phyloP scores from a whole-genome alignment of 306 rosid species.

The Castanea crenata region DNA sequence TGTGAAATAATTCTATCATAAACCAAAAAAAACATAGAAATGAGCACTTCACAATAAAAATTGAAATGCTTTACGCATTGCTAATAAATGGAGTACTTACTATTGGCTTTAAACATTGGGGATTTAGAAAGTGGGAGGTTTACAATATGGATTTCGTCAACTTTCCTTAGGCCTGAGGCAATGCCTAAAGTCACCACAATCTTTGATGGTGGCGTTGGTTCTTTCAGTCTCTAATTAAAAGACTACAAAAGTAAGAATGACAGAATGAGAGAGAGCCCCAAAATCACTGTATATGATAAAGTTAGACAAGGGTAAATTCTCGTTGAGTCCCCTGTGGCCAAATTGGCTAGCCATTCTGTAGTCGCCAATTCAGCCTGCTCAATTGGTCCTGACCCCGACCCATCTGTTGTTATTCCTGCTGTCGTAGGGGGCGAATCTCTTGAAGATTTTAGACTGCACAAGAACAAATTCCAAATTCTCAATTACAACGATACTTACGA shows the following conservation, averaged over 20 bases:
- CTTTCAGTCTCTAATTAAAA: not conserved
- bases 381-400: slow-evolving; percentile 24
- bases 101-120: not conserved
- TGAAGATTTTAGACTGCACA: slow-evolving; percentile 50
- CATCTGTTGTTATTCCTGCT: not conserved
- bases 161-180: not conserved
- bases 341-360: slow-evolving; percentile 53
- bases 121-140: slow-evolving; percentile 19
- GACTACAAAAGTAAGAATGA: slow-evolving; percentile 23
- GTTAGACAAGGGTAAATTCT: slow-evolving; percentile 5
- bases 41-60: slow-evolving; percentile 20
- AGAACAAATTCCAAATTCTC: not conserved
- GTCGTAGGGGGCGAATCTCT: slow-evolving; percentile 30
- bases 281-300: slow-evolving; percentile 24
- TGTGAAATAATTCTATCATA: too few relatives aligned
- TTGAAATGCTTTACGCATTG: slow-evolving; percentile 3
- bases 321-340: slow-evolving; percentile 55
- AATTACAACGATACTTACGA: not conserved
- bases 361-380: slow-evolving; percentile 40
- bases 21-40: not conserved
- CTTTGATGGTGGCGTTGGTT: not conserved
- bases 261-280: slow-evolving; percentile 30
- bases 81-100: not conserved
- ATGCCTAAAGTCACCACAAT: not conserved
- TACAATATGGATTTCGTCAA: slow-evolving; percentile 20